Percentiles rank a stretch among this genome's conserved stretches.
Evolutionary conservation across 306 rosid species (phyloP).

Genomic region (Prunus salicina): DNA sequence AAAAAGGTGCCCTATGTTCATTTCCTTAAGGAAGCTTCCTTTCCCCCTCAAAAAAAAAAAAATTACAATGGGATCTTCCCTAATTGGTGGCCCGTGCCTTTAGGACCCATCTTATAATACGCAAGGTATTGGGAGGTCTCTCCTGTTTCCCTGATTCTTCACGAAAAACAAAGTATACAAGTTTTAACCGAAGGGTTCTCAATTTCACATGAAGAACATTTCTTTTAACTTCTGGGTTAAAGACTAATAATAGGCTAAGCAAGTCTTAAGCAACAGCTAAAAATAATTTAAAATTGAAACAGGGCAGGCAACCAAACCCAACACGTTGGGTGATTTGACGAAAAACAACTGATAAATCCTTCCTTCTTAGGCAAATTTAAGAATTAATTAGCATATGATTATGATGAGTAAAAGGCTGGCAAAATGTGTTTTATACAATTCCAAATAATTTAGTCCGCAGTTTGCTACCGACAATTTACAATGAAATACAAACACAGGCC

Average conservation of each 20-base stretch:
- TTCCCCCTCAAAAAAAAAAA: too few relatives aligned
- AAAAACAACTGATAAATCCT: neutral
- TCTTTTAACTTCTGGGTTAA: too few relatives aligned
- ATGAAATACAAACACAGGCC: neutral
- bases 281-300: neutral
- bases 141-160: too few relatives aligned
- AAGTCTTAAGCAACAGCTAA: neutral
- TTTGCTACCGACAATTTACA: neutral
- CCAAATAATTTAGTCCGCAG: conserved; percentile 1
- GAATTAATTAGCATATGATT: neutral
- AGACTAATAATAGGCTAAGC: too few relatives aligned
- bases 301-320: neutral
- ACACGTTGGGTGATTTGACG: neutral
- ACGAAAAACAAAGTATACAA: too few relatives aligned
- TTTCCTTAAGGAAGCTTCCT: too few relatives aligned
- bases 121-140: too few relatives aligned
- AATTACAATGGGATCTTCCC: too few relatives aligned
- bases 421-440: neutral
- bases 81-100: neutral
- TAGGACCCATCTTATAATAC: neutral
- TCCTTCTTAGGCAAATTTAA: neutral
- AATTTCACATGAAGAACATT: too few relatives aligned
- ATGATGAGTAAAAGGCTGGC: neutral
- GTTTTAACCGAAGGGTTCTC: too few relatives aligned
- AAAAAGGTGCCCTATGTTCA: too few relatives aligned